A percentile compares a stretch with the other conserved stretches of the same genome.
Conservation (phyloP, 495 filamentous ascomycete species). For the Penicillium lividum region DNA sequence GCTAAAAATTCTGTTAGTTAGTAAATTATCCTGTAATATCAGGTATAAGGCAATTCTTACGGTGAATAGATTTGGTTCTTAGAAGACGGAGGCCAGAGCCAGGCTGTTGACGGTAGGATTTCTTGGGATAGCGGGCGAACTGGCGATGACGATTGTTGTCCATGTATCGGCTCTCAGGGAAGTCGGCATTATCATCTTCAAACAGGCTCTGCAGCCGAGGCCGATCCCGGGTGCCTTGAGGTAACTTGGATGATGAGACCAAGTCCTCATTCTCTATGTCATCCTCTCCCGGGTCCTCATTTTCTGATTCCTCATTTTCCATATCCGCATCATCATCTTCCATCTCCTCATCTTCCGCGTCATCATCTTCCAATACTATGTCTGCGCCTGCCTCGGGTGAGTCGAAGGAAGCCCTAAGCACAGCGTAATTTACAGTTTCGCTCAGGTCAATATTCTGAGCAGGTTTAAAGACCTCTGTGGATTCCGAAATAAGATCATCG, state of each 20-base stretch:
- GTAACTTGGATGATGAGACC: background rate
- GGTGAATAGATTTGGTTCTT: constrained; percentile 14
- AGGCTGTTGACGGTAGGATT: background rate
- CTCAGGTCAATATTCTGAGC: background rate
- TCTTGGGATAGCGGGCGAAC: too few relatives aligned
- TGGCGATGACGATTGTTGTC: too few relatives aligned
- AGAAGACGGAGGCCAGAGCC: constrained; percentile 1
- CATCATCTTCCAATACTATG: too few relatives aligned
- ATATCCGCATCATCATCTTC: too few relatives aligned
- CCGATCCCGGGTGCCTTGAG: constrained; percentile 1
- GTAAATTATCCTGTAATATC: background rate
- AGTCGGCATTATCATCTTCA: constrained; percentile 22
- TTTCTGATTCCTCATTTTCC: background rate
- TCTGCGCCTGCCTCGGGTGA: background rate
- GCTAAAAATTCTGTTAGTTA: constrained; percentile 6
- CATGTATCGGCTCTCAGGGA: too few relatives aligned
- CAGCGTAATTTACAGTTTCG: too few relatives aligned
- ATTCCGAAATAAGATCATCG: constrained; percentile 29
- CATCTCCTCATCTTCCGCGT: too few relatives aligned
- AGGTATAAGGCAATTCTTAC: constrained; percentile 10
- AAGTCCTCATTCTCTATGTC: too few relatives aligned
- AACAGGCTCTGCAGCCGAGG: constrained; percentile 15
- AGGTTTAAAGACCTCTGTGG: background rate
- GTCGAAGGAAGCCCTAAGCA: too few relatives aligned
- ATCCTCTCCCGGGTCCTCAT: background rate